phyloP scores from a whole-genome alignment of 129 eudicot genomes.

The Logfia minima region DNA sequence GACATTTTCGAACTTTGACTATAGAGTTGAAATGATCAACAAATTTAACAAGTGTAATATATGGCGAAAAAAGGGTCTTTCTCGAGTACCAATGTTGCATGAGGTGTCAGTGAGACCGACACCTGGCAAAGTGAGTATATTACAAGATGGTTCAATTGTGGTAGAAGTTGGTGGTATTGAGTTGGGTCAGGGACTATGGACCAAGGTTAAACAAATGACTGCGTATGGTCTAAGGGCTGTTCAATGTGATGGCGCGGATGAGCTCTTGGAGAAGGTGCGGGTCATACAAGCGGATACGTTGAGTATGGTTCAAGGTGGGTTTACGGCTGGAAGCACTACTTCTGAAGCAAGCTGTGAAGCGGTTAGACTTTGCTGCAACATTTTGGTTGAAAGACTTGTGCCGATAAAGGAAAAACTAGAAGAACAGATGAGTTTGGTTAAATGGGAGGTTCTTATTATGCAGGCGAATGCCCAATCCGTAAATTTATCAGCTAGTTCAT shows the following conservation, averaged over 20 bases:
- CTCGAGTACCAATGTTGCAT: conserved; percentile 73
- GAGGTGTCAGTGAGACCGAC: conserved; percentile 52
- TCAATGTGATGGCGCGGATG: conserved; percentile 55
- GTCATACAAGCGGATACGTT: conserved; percentile 78
- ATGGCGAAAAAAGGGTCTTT: conserved; percentile 82
- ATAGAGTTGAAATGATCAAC: conserved; percentile 44
- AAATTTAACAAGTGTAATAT: conserved; percentile 47
- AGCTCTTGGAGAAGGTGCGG: conserved; percentile 62
- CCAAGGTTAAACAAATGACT: conserved; percentile 84
- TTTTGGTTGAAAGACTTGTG: conserved; percentile 66
- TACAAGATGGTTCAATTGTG: conserved; percentile 68
- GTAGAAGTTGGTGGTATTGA: conserved; percentile 96
- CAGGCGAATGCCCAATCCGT: conserved; percentile 53
- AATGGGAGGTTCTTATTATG: conserved; percentile 61
- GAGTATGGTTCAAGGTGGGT: conserved; percentile 86
- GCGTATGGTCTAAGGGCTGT: conserved; percentile 65
- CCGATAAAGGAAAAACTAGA: conserved; percentile 52
- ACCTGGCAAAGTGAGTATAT: conserved; percentile 89
- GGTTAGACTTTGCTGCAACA: conserved; percentile 64
- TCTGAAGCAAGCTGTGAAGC: conserved; percentile 92
- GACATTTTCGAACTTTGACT: conserved; percentile 43
- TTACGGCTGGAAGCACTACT: conserved; percentile 92
- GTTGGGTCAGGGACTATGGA: conserved; percentile 94
- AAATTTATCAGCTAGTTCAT: conserved; percentile 69
- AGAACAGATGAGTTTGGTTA: conserved; percentile 47